Percentiles rank a stretch among this genome's conserved stretches.
Evolutionary conservation across 306 rosid species (phyloP).

Genomic region (Notholithocarpus densiflorus): DNA sequence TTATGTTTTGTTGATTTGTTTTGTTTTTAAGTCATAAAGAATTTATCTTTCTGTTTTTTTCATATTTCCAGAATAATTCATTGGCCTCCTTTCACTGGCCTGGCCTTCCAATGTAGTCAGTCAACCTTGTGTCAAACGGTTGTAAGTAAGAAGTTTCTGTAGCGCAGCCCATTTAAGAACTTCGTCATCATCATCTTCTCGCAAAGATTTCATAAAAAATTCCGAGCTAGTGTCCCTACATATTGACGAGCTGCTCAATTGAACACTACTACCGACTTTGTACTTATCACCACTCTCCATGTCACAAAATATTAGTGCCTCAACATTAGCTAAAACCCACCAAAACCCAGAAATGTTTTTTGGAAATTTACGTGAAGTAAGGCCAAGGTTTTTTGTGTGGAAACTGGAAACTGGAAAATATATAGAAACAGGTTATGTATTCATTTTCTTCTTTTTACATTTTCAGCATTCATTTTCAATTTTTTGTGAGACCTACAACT

Average conservation of each 20-base stretch:
- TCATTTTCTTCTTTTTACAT: no score
- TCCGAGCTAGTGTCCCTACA: slow-evolving; percentile 44
- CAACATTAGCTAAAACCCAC: not conserved
- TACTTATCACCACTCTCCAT: slow-evolving; percentile 28
- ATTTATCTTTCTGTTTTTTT: no score
- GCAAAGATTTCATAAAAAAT: slow-evolving; percentile 41
- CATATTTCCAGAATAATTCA: no score
- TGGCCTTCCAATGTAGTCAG: slow-evolving; percentile 39
- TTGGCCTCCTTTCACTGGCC: slow-evolving; percentile 25
- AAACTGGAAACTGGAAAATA: no score
- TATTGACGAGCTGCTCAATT: slow-evolving; percentile 19
- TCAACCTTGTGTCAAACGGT: slow-evolving; percentile 64
- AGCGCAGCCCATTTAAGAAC: slow-evolving; percentile 73
- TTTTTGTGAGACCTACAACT: no score
- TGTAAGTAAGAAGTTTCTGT: slow-evolving; percentile 68
- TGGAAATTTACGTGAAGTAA: not conserved
- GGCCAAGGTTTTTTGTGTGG: no score
- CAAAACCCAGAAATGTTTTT: not conserved
- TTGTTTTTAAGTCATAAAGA: no score
- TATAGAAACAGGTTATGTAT: no score
- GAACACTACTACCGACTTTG: slow-evolving; percentile 28
- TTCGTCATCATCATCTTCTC: slow-evolving; percentile 51
- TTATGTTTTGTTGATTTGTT: no score
- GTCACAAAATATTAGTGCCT: not conserved
- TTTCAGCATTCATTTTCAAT: no score